Evolutionary conservation across 2,329 filamentous ascomycete genomes (phyloP), one percentile per base, ranked within the genome.

Genomic region (Graphiopsis chlorocephala): DNA sequence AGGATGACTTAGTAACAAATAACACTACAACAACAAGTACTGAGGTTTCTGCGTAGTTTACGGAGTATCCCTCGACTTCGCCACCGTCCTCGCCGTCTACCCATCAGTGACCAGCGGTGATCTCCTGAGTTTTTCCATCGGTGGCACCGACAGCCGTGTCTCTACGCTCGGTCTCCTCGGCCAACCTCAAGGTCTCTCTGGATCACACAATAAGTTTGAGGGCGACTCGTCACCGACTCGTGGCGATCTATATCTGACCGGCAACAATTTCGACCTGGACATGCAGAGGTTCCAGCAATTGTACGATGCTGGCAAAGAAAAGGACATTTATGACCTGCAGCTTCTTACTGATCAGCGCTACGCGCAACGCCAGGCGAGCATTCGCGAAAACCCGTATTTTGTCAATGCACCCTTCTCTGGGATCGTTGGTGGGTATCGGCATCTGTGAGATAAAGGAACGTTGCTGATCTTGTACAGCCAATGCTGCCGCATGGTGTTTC

Each of bases 41-140:
- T 29, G 33, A 45, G 7, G n/a, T 29, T 15, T 10, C 35, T 17
- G 7, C 12, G 29, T 5, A 55, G 53, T 57, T 11, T 74, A 72
- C 56, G 73, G 72, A 28, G 74, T 76, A 71, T 69, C 68, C 28
- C 52, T 64, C 15, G 76, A 77, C 45, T 68, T 78, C 25, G 72
- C 69, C 17, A 65, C 68, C 26, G 74, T 77, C 65, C 71, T 77
- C 28, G 67, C 74, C 26, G 68, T 72, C 47, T 76, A 75, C 59
- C 73, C 73, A 38, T 73, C 74, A 47, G 67, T 75, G n/a, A 62
- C 76, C 28, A 73, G 73, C 56, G 76, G 75, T 17, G 68, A 71
- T 62, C 55, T 70, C 14, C 62, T 65, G 0, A 61, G 65, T 2
- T 76, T 73, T 71, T 71, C 68, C 11, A 75, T 76, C 28, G 68